Evolutionary conservation across 768 basidiomycete species (phyloP), one percentile per base, ranked within the genome.

Genomic region (Leccinum fibrillosum): DNA sequence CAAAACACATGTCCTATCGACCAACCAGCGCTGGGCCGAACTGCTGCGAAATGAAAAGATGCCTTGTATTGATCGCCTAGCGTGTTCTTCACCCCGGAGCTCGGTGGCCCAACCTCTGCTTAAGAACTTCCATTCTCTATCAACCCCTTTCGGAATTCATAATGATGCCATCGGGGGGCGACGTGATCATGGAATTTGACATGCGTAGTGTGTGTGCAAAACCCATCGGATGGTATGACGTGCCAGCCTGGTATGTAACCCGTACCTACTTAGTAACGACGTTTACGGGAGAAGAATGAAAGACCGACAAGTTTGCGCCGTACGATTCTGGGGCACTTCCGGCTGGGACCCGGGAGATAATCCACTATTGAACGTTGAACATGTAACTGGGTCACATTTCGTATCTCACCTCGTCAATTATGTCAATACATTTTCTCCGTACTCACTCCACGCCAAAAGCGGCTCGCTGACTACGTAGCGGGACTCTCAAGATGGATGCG

Each of bases 21-120:
- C 42, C 42, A 44, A 44, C 42, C 42, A 44, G 19, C 62, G 35
- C 49, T 51, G 21, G 51, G n/a, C 30, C 52, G 39, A 53, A 47
- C 42, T 44, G 2, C 42, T 4, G 37, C 42, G 30, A 61, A 67
- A 66, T 66, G 59, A 67, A 67, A 64, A 53, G 42, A 67, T 62
- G 62, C 59, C 59, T 64, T 58, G 65, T 58, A 66, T 64, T 61
- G 65, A 64, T 64, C 62, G 59, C 65, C 57, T 60, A 55, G 42
- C 52, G 8, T 60, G 5, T 37, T 53, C 45, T 44, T 44, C 19
- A 19, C 42, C 42, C 57, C 30, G 56, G 51, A 55, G 44, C 66
- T 55, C 59, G 28, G 28, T 32, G 25, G 35, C 28, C 26, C 26
- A 52, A 26, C 42, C 10, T 44, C 19, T 42, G n/a, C 39, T 19